Evolutionary conservation across 2,329 filamentous ascomycete genomes (phyloP), one percentile per base, ranked within the genome.

Genomic region (Neonectria sp.): DNA sequence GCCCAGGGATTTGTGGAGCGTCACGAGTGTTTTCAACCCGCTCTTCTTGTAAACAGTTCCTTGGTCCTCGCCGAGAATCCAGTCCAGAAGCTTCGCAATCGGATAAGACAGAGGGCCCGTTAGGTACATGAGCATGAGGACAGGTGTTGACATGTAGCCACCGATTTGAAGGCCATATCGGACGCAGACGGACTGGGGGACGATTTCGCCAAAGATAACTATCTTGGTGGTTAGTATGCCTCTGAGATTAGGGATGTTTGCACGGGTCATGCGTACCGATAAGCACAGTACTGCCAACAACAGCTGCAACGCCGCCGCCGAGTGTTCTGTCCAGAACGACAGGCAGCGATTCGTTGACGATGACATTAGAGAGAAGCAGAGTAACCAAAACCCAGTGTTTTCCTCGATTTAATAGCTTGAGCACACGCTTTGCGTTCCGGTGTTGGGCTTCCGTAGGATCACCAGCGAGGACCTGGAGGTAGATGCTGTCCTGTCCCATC

Each of bases 351-450:
- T 98, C 96, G 81, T 99, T 98, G 72, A 97, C 97, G 76, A 99
- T 97, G 78, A 99, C 96, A 80, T 99, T 99, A 80, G 95, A 95
- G 63, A 99, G 86, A 8, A 99, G 88, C 29, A 99, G 84, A 3
- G 96, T 98, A 60, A 99, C 96, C 64, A 99, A 86, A 24, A 99
- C 95, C 96, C 96, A 99, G 82, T 99, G 96, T 81, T 99, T 99
- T 75, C 96, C 96, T 75, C 89, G 92, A 71, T 94, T 90, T 63
- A 99, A 83, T 31, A 99, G 85, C 49, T 90, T 87, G 73, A 96
- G 87, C 12, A 99, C 96, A 71, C 90, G 92, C 63, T 88, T 89
- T 1, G 96, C 96, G 78, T 98, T 94, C 78, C 91, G 94, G 77
- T 91, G 92, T 82, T 98, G 95, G n/a, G 91, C 86, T 62, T 92